Conservation (phyloP, 2,329 filamentous ascomycete species). For the Xylaria sp. region DNA sequence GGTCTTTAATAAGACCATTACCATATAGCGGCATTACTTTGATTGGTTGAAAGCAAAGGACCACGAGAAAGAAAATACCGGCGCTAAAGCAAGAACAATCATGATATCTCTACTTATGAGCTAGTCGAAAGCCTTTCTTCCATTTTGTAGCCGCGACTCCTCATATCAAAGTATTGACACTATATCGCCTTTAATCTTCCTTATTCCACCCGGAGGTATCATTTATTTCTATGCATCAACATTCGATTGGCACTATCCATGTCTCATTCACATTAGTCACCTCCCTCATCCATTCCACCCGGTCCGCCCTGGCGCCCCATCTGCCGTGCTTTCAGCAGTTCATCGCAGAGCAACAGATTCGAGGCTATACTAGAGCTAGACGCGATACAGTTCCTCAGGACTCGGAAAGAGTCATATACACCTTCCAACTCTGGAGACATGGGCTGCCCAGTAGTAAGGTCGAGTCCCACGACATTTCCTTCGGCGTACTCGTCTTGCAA, state of each 20-base stretch:
- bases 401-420: conserved; percentile 95
- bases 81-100: background rate
- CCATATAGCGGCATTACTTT: too few relatives aligned
- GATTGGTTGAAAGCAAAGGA: too few relatives aligned
- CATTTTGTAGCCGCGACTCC: background rate
- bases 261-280: conserved; percentile 41
- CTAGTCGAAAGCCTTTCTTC: background rate
- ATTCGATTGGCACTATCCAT: background rate
- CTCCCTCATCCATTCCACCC: conserved; percentile 68
- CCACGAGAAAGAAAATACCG: too few relatives aligned
- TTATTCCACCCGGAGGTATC: conserved; percentile 4
- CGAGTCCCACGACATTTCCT: conserved; percentile 86
- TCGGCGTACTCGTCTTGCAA: conserved; percentile 88
- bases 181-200: background rate
- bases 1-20: too few relatives aligned
- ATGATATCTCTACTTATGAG: background rate
- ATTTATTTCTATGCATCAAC: conserved; percentile 12
- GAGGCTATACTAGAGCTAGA: conserved; percentile 95
- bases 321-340: conserved; percentile 96
- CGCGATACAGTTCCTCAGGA: conserved; percentile 91
- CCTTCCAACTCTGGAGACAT: conserved; percentile 96
- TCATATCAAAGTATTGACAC: background rate
- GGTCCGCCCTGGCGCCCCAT: conserved; percentile 78
- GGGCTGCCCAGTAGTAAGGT: conserved; percentile 86
- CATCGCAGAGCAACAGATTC: conserved; percentile 94